Evolutionary conservation across 768 basidiomycete genomes (phyloP), one percentile per base, ranked within the genome.

Genomic region (Dictyophora rubrovolvata): DNA sequence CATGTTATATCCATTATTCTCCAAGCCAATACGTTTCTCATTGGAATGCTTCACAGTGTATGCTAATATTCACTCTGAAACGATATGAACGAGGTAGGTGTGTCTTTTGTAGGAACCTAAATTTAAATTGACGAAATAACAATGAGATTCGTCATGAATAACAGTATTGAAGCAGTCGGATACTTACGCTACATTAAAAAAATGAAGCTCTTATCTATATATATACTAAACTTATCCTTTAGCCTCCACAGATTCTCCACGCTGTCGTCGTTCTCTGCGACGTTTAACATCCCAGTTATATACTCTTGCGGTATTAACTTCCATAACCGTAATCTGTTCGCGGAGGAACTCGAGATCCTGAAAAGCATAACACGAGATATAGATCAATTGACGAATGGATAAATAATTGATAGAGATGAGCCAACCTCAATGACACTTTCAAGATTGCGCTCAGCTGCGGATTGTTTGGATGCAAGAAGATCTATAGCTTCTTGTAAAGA

Each of bases 321-420:
- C 94, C 89, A 97, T 96, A 10, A 96, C 82, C 5, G 96, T 98
- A 55, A 93, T 77, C 70, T 99, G 96, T 68, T 98, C 96, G 54
- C 92, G 77, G 60, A 98, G 72, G 69, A 90, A 99, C 68, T 93
- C 93, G 20, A 96, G 76, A 69, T 98, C 96, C 57, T 59, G 17
- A 50, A 16, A 23, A 57, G 36, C 16, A 36, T 8, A 20, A 28
- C 23, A n/a, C 10, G 21, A 28, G 51, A 51, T 35, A 21, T 1
- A 11, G n/a, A 33, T 34, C 20, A 50, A 5, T n/a, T 23, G 47
- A 48, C 33, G n/a, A 17, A 20, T 20, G 34, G 20, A 50, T 8
- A 59, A 5, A 21, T 12, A 16, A 22, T 2, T 9, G 11, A 22
- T 18, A 5, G n/a, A 48, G 21, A 16, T 12, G 1, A 6, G 48